A percentile compares a stretch with the other conserved stretches of the same genome.
Conservation (phyloP, 2,329 filamentous ascomycete genomes). For the Penicillium paneum region DNA sequence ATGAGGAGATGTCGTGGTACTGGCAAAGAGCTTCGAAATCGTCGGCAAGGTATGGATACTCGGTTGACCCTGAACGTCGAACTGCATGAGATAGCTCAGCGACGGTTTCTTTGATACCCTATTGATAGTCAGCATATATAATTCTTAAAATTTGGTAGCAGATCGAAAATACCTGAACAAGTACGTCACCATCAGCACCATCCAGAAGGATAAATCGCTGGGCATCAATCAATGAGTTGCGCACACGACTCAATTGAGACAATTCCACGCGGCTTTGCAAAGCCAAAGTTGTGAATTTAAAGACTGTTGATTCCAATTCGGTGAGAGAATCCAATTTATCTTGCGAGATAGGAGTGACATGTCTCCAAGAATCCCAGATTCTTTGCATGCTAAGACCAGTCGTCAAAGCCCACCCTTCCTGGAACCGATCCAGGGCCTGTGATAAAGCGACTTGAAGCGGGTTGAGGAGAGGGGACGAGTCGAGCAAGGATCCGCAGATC, state of each 20-base stretch:
- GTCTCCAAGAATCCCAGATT: constrained; percentile 71
- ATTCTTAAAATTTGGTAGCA: background rate
- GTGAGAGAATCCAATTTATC: constrained; percentile 34
- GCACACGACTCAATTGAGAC: constrained; percentile 35
- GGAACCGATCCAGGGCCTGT: constrained; percentile 54
- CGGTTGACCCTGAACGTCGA: constrained; percentile 27
- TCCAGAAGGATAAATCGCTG: constrained; percentile 36
- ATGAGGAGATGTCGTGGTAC: constrained; percentile 39
- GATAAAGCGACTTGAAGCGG: constrained; percentile 30
- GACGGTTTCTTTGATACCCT: constrained; percentile 39
- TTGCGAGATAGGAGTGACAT: constrained; percentile 48
- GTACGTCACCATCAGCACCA: constrained; percentile 36
- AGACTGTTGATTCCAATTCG: constrained; percentile 37
- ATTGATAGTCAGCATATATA: background rate
- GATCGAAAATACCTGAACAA: constrained; percentile 24
- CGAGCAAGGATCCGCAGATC: constrained; percentile 34
- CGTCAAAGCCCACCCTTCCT: constrained; percentile 66
- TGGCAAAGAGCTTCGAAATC: constrained; percentile 50
- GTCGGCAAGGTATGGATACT: constrained; percentile 44
- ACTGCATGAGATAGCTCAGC: constrained; percentile 33
- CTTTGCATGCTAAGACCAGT: constrained; percentile 77
- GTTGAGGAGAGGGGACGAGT: constrained; percentile 25
- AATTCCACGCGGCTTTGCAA: constrained; percentile 37
- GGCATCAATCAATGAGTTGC: constrained; percentile 39
- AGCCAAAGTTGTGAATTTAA: constrained; percentile 37